Evolutionary conservation across 2,329 filamentous ascomycete species (phyloP).

Genomic region (Trichophyton benhamiae): DNA sequence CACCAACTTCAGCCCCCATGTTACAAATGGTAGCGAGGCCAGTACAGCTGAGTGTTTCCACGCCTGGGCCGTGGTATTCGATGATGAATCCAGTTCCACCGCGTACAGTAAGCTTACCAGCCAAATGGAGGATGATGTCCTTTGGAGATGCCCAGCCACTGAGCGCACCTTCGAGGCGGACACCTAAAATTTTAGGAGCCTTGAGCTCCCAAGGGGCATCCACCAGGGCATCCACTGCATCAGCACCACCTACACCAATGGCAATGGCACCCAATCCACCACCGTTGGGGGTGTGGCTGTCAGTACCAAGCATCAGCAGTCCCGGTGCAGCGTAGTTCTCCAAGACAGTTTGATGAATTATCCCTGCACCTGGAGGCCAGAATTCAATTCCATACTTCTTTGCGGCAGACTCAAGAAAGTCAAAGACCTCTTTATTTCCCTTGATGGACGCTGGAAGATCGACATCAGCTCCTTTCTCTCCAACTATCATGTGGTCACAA

Average conservation of each 20-base stretch:
- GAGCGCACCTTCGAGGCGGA: conserved; percentile 69
- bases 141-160: conserved; percentile 89
- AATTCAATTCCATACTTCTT: conserved; percentile 92
- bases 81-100: conserved; percentile 91
- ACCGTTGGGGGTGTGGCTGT: conserved; percentile 96
- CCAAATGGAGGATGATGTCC: conserved; percentile 84
- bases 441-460: conserved; percentile 77
- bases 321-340: conserved; percentile 98
- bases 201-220: conserved; percentile 97
- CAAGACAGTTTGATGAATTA: conserved; percentile 93
- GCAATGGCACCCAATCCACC: conserved; percentile 86
- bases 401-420: conserved; percentile 85
- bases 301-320: conserved; percentile 96
- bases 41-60: conserved; percentile 77
- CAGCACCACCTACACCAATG: conserved; percentile 92
- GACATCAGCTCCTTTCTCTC: conserved; percentile 73
- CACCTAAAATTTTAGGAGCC: conserved; percentile 79
- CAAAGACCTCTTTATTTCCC: conserved; percentile 93
- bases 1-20: conserved; percentile 81
- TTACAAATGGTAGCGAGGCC: conserved; percentile 89
- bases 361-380: conserved; percentile 85
- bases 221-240: conserved; percentile 91
- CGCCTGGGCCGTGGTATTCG: conserved; percentile 84
- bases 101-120: conserved; percentile 78
- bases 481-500: conserved; percentile 98